Conservation (phyloP, 2,329 filamentous ascomycete genomes). For the Cytospora chrysosperma region DNA sequence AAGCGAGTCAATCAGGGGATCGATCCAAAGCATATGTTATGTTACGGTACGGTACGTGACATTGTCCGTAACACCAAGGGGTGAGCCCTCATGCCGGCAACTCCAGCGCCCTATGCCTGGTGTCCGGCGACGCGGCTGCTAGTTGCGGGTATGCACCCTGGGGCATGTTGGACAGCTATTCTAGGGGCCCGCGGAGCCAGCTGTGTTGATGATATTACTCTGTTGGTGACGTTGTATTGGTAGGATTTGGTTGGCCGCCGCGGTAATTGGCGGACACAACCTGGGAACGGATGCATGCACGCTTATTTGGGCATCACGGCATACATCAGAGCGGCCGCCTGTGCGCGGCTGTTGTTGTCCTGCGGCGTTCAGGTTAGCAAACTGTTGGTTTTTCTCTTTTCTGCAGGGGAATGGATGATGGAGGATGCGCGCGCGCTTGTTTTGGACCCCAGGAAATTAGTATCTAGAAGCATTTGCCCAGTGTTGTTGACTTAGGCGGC, state of each 20-base stretch:
- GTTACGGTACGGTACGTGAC: neutral
- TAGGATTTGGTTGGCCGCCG: neutral
- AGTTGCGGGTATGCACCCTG: no score
- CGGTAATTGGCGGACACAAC: neutral
- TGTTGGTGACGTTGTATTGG: neutral
- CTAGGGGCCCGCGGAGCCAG: constrained; percentile 4
- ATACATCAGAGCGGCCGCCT: no score
- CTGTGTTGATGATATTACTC: neutral
- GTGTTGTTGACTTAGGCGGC: constrained; percentile 10
- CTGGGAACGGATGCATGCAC: no score
- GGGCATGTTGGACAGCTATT: constrained; percentile 1
- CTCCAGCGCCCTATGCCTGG: no score
- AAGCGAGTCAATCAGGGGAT: neutral
- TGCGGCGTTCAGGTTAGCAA: neutral
- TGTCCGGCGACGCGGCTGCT: neutral
- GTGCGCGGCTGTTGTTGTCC: neutral
- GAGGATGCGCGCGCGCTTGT: constrained; percentile 14
- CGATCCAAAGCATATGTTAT: neutral
- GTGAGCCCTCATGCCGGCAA: neutral
- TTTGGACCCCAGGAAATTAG: constrained; percentile 2
- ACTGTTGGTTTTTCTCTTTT: neutral
- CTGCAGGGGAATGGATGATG: neutral
- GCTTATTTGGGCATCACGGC: no score
- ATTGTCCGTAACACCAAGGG: neutral
- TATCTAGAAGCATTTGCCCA: no score